These are phyloP conservation scores for Letharia lupina DNA, from an alignment of 495 filamentous ascomycete species.

Conservation along the genomic window DNA sequence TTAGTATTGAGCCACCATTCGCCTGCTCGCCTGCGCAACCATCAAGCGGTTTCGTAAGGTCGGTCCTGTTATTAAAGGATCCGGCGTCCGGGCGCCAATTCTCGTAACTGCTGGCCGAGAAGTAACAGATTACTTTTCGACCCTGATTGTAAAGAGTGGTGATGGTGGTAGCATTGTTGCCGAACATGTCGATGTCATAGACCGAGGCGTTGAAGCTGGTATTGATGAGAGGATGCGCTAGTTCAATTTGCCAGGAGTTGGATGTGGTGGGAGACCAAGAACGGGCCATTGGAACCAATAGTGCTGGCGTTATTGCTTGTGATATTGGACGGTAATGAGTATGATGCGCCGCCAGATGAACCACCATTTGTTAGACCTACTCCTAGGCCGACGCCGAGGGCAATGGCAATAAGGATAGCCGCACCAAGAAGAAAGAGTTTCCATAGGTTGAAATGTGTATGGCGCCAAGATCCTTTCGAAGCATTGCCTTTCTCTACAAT, in stretches of 20 bases:
- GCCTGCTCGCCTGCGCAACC: constrained; percentile 57
- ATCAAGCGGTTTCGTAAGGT: constrained; percentile 45
- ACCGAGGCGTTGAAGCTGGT: constrained; percentile 41
- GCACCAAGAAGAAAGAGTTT: not conserved
- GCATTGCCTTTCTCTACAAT: not conserved
- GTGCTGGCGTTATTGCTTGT: not conserved
- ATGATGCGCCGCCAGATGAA: not conserved
- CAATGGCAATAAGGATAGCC: constrained; percentile 2
- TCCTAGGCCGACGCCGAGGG: constrained; percentile 5
- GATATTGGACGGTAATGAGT: not conserved
- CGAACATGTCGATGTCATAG: constrained; percentile 58
- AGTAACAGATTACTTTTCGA: constrained; percentile 64
- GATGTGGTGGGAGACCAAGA: constrained; percentile 23
- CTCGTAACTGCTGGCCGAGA: constrained; percentile 60
- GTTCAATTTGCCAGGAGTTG: constrained; percentile 49
- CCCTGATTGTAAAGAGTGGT: constrained; percentile 37
- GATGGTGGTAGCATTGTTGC: constrained; percentile 40
- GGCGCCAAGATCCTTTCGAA: not conserved
- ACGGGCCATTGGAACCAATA: not conserved
- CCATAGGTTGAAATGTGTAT: not conserved
- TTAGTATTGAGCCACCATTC: constrained; percentile 59
- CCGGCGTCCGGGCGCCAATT: constrained; percentile 47
- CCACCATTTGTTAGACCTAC: not conserved
- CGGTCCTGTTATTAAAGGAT: constrained; percentile 40
- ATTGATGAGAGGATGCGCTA: constrained; percentile 37